Base-by-base conservation (phyloP, 2,329 filamentous ascomycete genomes). In the Fusarium papillatum region DNA sequence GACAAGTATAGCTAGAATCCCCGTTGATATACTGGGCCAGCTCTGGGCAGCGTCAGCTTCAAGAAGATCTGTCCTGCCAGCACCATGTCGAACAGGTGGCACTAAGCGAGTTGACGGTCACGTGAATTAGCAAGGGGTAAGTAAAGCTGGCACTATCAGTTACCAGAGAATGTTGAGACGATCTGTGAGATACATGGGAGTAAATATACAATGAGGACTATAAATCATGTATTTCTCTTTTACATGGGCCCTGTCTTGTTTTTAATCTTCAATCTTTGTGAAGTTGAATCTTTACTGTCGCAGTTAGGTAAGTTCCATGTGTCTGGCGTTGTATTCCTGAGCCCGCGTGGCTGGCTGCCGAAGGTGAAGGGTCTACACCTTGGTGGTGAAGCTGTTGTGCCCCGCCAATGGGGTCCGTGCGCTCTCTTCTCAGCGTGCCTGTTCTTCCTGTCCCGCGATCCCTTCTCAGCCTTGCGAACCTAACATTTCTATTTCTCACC, bases 31-130 rank as follows among this genome's bases (percentile, higher is more conserved):
- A 80, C 70, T 74, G 64, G 72, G 69, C 80, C 81, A 79, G 75
- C 77, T 80, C 75, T 79, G 66, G 66, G 72, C 78, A 73, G 76
- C 80, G 76, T 82, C 80, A 78, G 76, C 76, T 82, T 80, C 81
- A 75, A 78, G 80, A 81, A 82, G 77, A 83, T 84, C 82, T 84
- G 83, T 84, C 83, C 82, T 82, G 78, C 79, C 76, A 79, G 73
- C 71, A 76, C 71, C 55, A 78, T 76, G 79, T 82, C 79, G 83
- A 83, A 84, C 82, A 85, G 82, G 83, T 85, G 83, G 83, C 83
- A 85, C 82, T 83, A 83, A 84, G 79, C 77, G 77, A 81, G 71
- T 64, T 68, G 59, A 74, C 2, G 8, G 64, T 83, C 83, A 85
- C 83, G 83, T 85, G 83, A 81, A 64, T 11, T 11, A 11, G 48